Evolutionary conservation across 257 asterid species (phyloP), one percentile per base, ranked within the genome.

Genomic region (Lavandula angustifolia): DNA sequence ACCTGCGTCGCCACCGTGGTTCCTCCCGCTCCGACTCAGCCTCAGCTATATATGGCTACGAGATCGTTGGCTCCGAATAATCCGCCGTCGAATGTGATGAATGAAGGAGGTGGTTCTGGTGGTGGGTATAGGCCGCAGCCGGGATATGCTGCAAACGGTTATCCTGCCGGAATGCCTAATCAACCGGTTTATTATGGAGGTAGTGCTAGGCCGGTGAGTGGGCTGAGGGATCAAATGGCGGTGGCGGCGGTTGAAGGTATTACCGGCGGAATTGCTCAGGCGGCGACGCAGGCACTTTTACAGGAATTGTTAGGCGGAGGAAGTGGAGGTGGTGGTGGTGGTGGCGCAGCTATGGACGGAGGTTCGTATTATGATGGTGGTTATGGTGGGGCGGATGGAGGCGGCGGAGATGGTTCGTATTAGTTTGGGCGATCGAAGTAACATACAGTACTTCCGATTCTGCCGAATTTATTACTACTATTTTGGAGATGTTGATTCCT

Each of bases 241-340:
- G 50, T 42, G 4, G 73, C 68, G n/a, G 42, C 60, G 60, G 75
- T 3, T 5, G 44, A 67, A 4, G 81, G 78, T 4, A 1, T 44
- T 3, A 81, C 82, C 18, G 53, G 78, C 56, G 84, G 86, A 9
- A 44, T 71, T 7, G 77, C 81, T 16, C 79, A 80, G 67, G 61
- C 84, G 10, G 57, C 68, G 3, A 63, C 80, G 3, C 64, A 62
- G 58, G 80, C 76, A 5, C 2, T 83, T 27, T 32, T 83, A 0
- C 83, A 71, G 72, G 81, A 55, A 14, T 0, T 73, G 1, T 66
- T 73, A 3, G 79, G 81, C 0, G 70, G 44, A 0, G 68, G 42
- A 29, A 63, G 40, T 3, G 71, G 70, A 0, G 76, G 74, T 0
- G 74, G 54, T 0, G 73, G 67, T 9, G 59, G 42, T 14, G 37